Base-by-base conservation (phyloP, 257 asterid species). In the Nicotiana sylvestris region DNA sequence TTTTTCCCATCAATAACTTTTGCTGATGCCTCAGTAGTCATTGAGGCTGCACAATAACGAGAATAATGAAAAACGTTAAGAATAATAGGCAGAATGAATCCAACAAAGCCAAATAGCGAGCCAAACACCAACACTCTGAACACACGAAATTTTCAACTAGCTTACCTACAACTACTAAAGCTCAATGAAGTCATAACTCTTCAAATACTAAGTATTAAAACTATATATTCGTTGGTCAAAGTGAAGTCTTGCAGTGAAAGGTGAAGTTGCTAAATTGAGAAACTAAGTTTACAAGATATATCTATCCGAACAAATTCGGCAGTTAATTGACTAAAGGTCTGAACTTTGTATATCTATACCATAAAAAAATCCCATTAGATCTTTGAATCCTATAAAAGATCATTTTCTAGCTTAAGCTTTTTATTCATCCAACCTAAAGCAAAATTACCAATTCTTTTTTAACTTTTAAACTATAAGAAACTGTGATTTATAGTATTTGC, bases 1-100 rank as follows among this genome's bases (percentile, higher is more conserved):
- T 87, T 72, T 83, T 96, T 93, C 80, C 99, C 99, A 85, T 96
- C 98, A 81, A 94, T 96, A 21, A 96, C 86, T 82, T 85, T 89
- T 1, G 92, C 91, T 53, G 90, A 90, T 68, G 90, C 83, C 85
- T 89, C 94, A 0, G 89, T 82, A 51, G 86, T 53, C 88, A 90
- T 81, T 58, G 93, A 92, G 86, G 93, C 97, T 92, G 90, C 81
- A 84, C 78, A 82, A 10, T 10, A 56, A 10, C 39, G 69, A 11
- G 3, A 81, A 29, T 33, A 32, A 32, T 81, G 35, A 18, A 7
- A 51, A 49, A 18, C 0, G 1, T 25, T 29, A 62, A 61, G 9
- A 62, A 61, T 6, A 4, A 32, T 35, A 16, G 77, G 83, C 27
- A 33, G 21, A 66, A 81, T 25, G n/a, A 66, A 66, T 29, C 66